Evolutionary conservation across 2,329 filamentous ascomycete genomes (phyloP).

Genomic region (Aspergillus carbonarius): DNA sequence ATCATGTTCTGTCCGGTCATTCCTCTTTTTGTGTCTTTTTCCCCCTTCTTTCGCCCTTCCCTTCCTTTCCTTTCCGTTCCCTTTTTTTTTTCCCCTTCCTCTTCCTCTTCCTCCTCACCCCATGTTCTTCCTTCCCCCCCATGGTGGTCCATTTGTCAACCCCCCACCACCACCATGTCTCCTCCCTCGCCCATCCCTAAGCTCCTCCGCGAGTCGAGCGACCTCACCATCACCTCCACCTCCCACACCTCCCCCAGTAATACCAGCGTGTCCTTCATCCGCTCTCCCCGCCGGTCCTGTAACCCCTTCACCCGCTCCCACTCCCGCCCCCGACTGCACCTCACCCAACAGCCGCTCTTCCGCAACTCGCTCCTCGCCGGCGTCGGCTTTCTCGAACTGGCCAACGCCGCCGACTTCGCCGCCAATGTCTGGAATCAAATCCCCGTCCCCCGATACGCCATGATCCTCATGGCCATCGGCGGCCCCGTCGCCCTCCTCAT

Average conservation of each 20-base stretch:
- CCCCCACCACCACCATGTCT: not conserved
- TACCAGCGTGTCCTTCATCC: conserved; percentile 16
- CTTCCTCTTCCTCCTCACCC: conserved; percentile 1
- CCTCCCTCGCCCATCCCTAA: not conserved
- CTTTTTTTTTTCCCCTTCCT: not conserved
- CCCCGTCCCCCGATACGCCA: conserved; percentile 51
- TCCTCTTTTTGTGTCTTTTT: not conserved
- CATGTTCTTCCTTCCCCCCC: not conserved
- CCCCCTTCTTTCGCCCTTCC: no score
- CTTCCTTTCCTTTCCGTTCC: not conserved
- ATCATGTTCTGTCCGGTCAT: not conserved
- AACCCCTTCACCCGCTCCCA: conserved; percentile 5
- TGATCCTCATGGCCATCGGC: conserved; percentile 53
- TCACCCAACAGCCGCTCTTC: conserved; percentile 32
- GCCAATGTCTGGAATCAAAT: conserved; percentile 58
- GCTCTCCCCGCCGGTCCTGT: conserved; percentile 15
- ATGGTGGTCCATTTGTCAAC: conserved; percentile 1
- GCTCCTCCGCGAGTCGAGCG: conserved; percentile 6
- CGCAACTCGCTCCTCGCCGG: conserved; percentile 37
- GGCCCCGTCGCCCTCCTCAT: conserved; percentile 49
- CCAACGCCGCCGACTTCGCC: conserved; percentile 58
- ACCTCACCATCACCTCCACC: conserved; percentile 9
- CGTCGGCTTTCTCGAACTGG: conserved; percentile 55
- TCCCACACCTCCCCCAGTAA: not conserved
- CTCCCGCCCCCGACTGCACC: not conserved